Percentiles rank a stretch among this genome's conserved stretches.
These are phyloP conservation scores for Aspergillus chevalieri DNA, from an alignment of 2,329 filamentous ascomycete genomes.

Conservation along the genomic window DNA sequence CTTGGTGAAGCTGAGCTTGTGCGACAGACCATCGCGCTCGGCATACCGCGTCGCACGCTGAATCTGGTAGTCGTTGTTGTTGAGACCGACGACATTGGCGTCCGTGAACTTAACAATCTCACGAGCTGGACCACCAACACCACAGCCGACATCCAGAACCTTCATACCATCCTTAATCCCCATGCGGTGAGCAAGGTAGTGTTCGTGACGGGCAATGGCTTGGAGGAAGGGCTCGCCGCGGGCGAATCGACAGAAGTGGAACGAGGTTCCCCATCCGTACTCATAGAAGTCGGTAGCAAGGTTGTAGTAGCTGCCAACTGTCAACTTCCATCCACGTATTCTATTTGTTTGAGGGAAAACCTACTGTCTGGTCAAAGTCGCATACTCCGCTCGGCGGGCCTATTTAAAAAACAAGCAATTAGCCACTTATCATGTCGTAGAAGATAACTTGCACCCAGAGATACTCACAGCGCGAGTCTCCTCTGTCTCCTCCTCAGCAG, in stretches of 20 bases:
- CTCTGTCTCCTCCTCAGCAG: slow-evolving; percentile 70
- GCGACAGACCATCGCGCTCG: slow-evolving; percentile 67
- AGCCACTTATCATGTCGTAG: slow-evolving; percentile 1
- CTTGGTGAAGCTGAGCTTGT: slow-evolving; percentile 83
- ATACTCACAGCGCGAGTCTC: slow-evolving; percentile 66
- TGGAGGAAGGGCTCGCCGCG: slow-evolving; percentile 80
- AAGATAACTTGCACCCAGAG: not conserved
- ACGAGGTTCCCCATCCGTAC: slow-evolving; percentile 91
- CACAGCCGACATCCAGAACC: slow-evolving; percentile 93
- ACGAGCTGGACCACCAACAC: slow-evolving; percentile 88
- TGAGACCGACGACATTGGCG: slow-evolving; percentile 81
- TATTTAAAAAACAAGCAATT: slow-evolving; percentile 29
- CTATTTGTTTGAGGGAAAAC: slow-evolving; percentile 27
- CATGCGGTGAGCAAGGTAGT: slow-evolving; percentile 90
- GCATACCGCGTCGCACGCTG: slow-evolving; percentile 85
- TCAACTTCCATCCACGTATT: not conserved
- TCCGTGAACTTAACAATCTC: slow-evolving; percentile 96
- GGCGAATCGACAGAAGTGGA: slow-evolving; percentile 96
- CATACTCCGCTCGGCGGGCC: slow-evolving; percentile 81
- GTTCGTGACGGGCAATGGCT: slow-evolving; percentile 92
- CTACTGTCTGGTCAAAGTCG: slow-evolving; percentile 85
- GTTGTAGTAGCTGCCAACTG: slow-evolving; percentile 72
- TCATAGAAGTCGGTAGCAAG: slow-evolving; percentile 94
- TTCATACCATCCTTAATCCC: slow-evolving; percentile 78
- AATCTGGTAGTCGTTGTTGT: slow-evolving; percentile 99